A percentile compares a stretch with the other conserved stretches of the same genome.
These are phyloP conservation scores for Auriscalpium orientale DNA, from an alignment of 768 basidiomycete species.

Conservation along the genomic window DNA sequence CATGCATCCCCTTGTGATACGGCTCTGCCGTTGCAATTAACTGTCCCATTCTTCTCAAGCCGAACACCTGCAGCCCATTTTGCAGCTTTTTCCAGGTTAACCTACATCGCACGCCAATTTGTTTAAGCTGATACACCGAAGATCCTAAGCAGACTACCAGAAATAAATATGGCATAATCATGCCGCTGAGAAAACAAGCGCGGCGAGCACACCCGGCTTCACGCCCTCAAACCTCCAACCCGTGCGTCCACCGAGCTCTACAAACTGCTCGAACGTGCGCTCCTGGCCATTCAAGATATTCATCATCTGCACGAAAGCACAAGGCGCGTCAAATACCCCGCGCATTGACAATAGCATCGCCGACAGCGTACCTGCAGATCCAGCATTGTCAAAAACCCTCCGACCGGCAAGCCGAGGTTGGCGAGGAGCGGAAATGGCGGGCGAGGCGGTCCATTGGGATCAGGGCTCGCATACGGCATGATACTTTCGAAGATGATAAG, in stretches of 20 bases:
- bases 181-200: neutral
- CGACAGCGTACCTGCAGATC: conserved; percentile 2
- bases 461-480: conserved; percentile 9
- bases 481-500: conserved; percentile 19
- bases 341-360: neutral
- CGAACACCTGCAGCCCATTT: too few species aligned
- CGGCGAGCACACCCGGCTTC: neutral
- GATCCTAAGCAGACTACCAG: too few species aligned
- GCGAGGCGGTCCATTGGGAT: neutral
- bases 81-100: too few species aligned
- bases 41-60: too few species aligned
- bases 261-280: conserved; percentile 22
- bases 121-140: too few species aligned
- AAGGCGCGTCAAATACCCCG: neutral
- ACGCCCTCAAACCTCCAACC: conserved; percentile 26
- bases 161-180: neutral
- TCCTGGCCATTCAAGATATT: conserved; percentile 23
- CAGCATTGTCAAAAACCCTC: conserved; percentile 2
- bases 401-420: conserved; percentile 1
- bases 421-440: conserved; percentile 6
- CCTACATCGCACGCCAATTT: too few species aligned
- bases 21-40: too few species aligned
- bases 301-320: conserved; percentile 20
- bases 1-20: too few species aligned
- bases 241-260: conserved; percentile 15